Evolutionary conservation across 2,329 filamentous ascomycete species (phyloP), one percentile per base, ranked within the genome.

Genomic region (Aspergillus aculeatinus): DNA sequence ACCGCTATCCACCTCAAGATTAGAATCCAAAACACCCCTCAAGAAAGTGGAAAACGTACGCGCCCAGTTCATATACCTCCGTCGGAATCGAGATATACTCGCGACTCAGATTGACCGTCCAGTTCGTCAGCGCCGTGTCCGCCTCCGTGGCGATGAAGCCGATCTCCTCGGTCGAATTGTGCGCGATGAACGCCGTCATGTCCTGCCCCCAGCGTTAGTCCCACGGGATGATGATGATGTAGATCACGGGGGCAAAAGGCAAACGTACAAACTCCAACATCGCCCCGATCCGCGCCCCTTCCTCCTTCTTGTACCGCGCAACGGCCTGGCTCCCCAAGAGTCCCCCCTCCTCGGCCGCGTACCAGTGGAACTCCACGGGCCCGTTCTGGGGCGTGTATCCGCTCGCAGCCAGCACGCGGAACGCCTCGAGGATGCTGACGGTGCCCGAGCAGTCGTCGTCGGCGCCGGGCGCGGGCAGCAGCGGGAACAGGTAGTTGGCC

Each of bases 401-500:
- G 19, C 21, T 55, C 29, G 31, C n/a, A 0, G 53, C 53, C 2
- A 55, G 53, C 12, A 48, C n/a, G 27, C 53, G 53, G 19, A 55
- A 55, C 10, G 53, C 53, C 44, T 55, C 53, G 14, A 55, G 53
- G 27, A 55, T 55, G 14, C 53, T 55, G 27, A 55, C 53, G 3
- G 53, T 55, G 12, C 53, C 53, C 3, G 53, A 55, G 19, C 53
- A 55, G n/a, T 55, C 53, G 33, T 55, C 53, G 27, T 55, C 53
- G 5, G 53, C 53, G 6, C 53, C 53, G 33, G 53, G 53, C 3
- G 53, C 53, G 2, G 42, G 53, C n/a, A 55, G 44, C 14, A 55
- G 53, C 19, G 53, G 53, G 29, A 55, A 55, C 11, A 55, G 27
- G 27, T 55, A 55, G 27, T 55, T 55, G 27, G 53, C 53, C 4